Conservation (phyloP, 495 filamentous ascomycete genomes). For the Penicillium canescens region DNA sequence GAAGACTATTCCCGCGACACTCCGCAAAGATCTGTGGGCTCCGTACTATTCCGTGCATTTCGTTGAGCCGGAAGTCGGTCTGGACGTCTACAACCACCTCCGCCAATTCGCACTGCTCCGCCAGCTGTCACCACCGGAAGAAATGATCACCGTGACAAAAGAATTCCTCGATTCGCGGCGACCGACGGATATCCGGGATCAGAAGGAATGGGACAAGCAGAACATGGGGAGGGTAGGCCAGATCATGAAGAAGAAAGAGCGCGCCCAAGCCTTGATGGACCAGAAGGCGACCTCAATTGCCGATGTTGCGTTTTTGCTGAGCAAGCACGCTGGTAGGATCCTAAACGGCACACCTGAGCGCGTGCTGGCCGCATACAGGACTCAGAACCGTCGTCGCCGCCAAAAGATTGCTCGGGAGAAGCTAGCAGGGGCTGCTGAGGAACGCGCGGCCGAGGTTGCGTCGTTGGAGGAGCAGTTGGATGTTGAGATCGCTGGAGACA, state of each 20-base stretch:
- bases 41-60: conserved; percentile 78
- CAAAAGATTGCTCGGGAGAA: conserved; percentile 30
- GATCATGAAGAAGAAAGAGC: conserved; percentile 52
- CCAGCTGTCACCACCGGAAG: conserved; percentile 42
- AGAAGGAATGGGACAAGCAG: conserved; percentile 45
- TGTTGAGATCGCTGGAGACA: conserved; percentile 32
- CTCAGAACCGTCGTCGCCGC: conserved; percentile 29
- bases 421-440: conserved; percentile 39
- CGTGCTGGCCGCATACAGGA: conserved; percentile 34
- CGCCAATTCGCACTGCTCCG: conserved; percentile 69
- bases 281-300: conserved; percentile 88
- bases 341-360: conserved; percentile 27
- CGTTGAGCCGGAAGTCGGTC: conserved; percentile 61
- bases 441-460: conserved; percentile 33
- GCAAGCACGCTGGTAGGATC: conserved; percentile 49
- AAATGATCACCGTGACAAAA: conserved; percentile 51
- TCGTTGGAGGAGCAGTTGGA: conserved; percentile 31
- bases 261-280: conserved; percentile 71
- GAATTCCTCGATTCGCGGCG: conserved; percentile 52
- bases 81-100: conserved; percentile 73
- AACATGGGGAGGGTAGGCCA: conserved; percentile 43
- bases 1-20: conserved; percentile 72
- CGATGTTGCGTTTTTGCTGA: conserved; percentile 79
- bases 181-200: conserved; percentile 57
- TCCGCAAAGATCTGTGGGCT: conserved; percentile 92